phyloP scores from a whole-genome alignment of 192 early-diverging fungal genomes.

The Backusella westeae region DNA sequence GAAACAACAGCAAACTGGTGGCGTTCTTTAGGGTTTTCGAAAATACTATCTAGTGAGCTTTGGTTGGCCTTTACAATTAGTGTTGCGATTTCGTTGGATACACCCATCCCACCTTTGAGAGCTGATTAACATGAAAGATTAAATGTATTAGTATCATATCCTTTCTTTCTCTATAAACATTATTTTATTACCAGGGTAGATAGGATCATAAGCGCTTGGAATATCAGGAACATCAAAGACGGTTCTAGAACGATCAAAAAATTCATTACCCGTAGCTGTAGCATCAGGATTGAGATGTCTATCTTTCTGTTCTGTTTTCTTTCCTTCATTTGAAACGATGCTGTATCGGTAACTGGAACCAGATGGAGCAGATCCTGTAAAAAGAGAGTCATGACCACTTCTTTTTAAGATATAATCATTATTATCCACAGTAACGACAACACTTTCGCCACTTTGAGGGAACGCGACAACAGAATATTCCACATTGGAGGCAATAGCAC shows the following conservation, averaged over 20 bases:
- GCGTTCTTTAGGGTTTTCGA: background rate
- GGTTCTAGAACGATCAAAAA: slow-evolving; percentile 40
- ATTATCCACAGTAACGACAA: slow-evolving; percentile 13
- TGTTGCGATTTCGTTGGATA: slow-evolving; percentile 36
- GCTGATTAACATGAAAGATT: slow-evolving; percentile 1
- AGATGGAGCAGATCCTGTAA: slow-evolving; percentile 10
- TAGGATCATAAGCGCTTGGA: slow-evolving; percentile 39
- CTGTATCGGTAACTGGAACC: slow-evolving; percentile 12
- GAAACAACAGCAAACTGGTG: slow-evolving; percentile 18
- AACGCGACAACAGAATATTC: slow-evolving; percentile 22
- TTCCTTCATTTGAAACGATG: background rate
- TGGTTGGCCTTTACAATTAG: slow-evolving; percentile 1
- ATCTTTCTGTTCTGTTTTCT: background rate
- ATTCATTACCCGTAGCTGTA: slow-evolving; percentile 35
- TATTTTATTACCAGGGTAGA: slow-evolving; percentile 33
- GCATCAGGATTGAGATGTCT: background rate
- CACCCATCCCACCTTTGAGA: slow-evolving; percentile 18
- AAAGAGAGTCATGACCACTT: background rate
- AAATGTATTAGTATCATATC: background rate
- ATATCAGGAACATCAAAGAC: slow-evolving; percentile 23
- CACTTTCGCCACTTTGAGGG: slow-evolving; percentile 9
- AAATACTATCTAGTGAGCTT: background rate
- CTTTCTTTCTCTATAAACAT: background rate
- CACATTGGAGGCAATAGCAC: slow-evolving; percentile 9
- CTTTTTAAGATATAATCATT: slow-evolving; percentile 2